phyloP scores from a whole-genome alignment of 2,329 filamentous ascomycete genomes.

The Aspergillus sp. region DNA sequence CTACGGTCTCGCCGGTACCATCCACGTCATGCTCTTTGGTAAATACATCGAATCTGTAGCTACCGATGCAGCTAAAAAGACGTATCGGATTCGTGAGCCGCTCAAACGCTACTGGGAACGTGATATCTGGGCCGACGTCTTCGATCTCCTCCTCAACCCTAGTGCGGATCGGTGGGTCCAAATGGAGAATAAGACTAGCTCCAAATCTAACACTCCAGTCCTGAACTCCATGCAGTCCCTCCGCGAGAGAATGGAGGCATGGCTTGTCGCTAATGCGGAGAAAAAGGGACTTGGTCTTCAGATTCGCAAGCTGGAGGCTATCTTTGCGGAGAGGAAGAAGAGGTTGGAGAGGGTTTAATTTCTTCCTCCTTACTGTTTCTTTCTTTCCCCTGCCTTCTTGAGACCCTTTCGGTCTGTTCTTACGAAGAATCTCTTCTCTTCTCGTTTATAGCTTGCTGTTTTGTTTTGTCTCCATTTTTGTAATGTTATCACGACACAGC shows the following conservation, averaged over 20 bases:
- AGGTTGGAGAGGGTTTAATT: slow-evolving; percentile 28
- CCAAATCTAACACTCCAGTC: slow-evolving; percentile 60
- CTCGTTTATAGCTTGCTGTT: not conserved
- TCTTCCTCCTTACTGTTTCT: slow-evolving; percentile 1
- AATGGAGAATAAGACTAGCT: slow-evolving; percentile 46
- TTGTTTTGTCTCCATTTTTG: not conserved
- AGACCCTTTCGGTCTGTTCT: not conserved
- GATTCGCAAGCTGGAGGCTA: slow-evolving; percentile 64
- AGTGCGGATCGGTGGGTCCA: slow-evolving; percentile 56
- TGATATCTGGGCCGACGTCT: slow-evolving; percentile 81
- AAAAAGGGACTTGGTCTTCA: slow-evolving; percentile 64
- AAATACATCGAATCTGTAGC: slow-evolving; percentile 81
- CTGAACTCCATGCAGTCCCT: slow-evolving; percentile 66
- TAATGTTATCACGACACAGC: slow-evolving; percentile 11
- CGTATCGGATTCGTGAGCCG: slow-evolving; percentile 76
- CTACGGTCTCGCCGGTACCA: slow-evolving; percentile 82
- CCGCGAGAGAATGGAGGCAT: slow-evolving; percentile 78
- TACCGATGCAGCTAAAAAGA: slow-evolving; percentile 46
- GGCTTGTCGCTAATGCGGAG: slow-evolving; percentile 79
- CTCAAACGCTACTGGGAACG: slow-evolving; percentile 97
- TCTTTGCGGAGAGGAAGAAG: slow-evolving; percentile 59
- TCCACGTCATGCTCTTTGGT: slow-evolving; percentile 88
- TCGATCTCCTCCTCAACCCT: slow-evolving; percentile 85
- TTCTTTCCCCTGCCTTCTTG: not conserved
- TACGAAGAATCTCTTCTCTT: not conserved